Conservation (phyloP, 225 moss, liverwort and hornwort genomes). For the Bryoerythrophyllum caledonicum region DNA sequence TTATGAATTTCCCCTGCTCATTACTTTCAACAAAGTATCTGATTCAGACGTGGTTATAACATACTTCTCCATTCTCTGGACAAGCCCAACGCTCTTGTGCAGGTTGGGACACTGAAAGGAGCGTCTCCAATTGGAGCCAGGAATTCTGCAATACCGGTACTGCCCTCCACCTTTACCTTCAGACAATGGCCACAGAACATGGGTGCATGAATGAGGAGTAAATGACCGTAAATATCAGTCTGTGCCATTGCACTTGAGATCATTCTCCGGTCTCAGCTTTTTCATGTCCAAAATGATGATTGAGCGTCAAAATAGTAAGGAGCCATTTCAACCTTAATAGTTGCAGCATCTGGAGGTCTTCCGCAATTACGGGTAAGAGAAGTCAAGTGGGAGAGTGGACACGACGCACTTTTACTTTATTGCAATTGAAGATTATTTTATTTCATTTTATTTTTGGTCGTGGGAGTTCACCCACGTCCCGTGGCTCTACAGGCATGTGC, state of each 20-base stretch:
- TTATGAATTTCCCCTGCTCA: not conserved
- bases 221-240: not conserved
- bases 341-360: too few species aligned
- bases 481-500: too few species aligned
- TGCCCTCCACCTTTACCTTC: not conserved
- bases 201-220: not conserved
- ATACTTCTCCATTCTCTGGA: not conserved
- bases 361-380: too few species aligned
- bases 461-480: too few species aligned
- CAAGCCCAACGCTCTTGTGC: too few species aligned
- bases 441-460: too few species aligned
- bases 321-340: too few species aligned
- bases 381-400: too few species aligned
- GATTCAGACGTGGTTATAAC: fast-evolving
- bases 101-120: not conserved
- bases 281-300: not conserved
- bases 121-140: too few species aligned
- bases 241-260: not conserved
- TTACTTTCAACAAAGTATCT: not conserved
- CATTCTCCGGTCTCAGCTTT: not conserved
- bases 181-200: not conserved
- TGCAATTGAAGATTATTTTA: too few species aligned
- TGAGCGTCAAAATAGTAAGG: not conserved
- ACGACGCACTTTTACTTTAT: too few species aligned
- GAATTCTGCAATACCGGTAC: fast-evolving